Conservation (phyloP, 495 filamentous ascomycete genomes). For the Neurospora sp. region DNA sequence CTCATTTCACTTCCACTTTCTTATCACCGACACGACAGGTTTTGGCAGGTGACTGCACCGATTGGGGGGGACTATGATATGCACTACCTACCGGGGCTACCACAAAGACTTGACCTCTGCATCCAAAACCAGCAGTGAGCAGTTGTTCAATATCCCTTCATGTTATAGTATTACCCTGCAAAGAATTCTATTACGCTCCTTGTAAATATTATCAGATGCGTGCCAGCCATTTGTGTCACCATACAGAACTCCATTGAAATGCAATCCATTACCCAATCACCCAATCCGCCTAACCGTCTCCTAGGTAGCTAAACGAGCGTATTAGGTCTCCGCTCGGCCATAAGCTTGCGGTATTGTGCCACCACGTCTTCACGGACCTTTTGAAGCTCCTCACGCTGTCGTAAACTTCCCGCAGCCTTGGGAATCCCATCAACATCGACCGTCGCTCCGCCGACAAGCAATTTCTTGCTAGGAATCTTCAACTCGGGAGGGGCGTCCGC, state of each 20-base stretch:
- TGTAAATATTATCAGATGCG: background rate
- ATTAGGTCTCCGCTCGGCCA: constrained; percentile 50
- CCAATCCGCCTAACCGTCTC: background rate
- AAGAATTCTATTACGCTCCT: background rate
- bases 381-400: constrained; percentile 71
- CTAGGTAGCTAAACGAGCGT: background rate
- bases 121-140: background rate
- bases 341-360: constrained; percentile 70
- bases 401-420: constrained; percentile 65
- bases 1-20: background rate
- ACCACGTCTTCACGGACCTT: constrained; percentile 65
- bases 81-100: background rate
- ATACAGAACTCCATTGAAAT: background rate
- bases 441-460: constrained; percentile 59
- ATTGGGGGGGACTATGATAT: background rate
- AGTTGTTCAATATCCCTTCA: background rate
- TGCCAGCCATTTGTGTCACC: background rate
- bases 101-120: background rate
- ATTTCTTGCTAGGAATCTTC: constrained; percentile 51
- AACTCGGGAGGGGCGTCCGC: constrained; percentile 74
- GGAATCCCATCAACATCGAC: constrained; percentile 69
- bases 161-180: background rate
- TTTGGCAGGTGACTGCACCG: background rate
- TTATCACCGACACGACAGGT: background rate
- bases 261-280: background rate